phyloP scores from a whole-genome alignment of 495 filamentous ascomycete genomes.

The Apodospora peruviana region DNA sequence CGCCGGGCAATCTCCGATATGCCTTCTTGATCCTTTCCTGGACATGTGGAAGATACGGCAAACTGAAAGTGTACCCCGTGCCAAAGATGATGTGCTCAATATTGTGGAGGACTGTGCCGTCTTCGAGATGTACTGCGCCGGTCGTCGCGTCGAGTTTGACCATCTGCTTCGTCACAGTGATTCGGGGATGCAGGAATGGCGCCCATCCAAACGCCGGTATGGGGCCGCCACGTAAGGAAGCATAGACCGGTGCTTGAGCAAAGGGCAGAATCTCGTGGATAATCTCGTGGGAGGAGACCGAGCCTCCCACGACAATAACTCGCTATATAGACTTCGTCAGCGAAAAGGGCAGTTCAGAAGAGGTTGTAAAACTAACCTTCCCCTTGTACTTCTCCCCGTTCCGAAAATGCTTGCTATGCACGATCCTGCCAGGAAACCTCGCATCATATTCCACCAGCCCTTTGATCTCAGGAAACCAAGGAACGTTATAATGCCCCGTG shows the following conservation, averaged over 20 bases:
- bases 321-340: constrained; percentile 10
- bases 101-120: constrained; percentile 40
- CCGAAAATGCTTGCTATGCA: constrained; percentile 32
- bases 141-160: constrained; percentile 23
- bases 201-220: constrained; percentile 30
- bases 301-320: constrained; percentile 28
- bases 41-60: constrained; percentile 49
- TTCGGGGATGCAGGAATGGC: constrained; percentile 47
- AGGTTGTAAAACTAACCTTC: constrained; percentile 32
- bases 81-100: constrained; percentile 57
- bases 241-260: constrained; percentile 22
- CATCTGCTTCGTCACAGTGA: constrained; percentile 42
- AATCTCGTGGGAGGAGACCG: constrained; percentile 28
- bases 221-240: constrained; percentile 23
- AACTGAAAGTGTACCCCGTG: constrained; percentile 53
- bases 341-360: neutral
- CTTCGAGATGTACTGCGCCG: constrained; percentile 42
- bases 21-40: constrained; percentile 42
- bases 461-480: constrained; percentile 24
- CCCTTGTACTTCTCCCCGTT: constrained; percentile 25
- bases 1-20: constrained; percentile 42
- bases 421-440: constrained; percentile 26
- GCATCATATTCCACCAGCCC: constrained; percentile 25
- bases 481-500: constrained; percentile 32
- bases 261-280: constrained; percentile 27